Base-by-base conservation (phyloP, 2,329 filamentous ascomycete genomes). In the Monosporascus sp. region DNA sequence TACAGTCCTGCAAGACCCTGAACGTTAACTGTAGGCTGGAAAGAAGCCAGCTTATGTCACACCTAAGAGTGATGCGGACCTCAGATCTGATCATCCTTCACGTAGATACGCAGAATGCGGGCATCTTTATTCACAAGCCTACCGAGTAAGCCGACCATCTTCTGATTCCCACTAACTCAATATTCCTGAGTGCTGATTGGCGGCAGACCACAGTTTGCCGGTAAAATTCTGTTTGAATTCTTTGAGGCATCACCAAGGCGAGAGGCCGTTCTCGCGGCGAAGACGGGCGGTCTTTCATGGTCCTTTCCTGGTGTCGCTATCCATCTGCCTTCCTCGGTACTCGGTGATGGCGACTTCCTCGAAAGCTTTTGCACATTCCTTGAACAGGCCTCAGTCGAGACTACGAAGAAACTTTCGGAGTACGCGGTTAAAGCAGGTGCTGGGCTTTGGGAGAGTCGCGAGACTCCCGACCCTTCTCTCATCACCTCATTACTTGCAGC, bases 401-500 rank as follows among this genome's bases (percentile, higher is more conserved):
- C 72, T 0, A 68, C 84, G 18, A 77, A 79, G 31, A 67, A 67
- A 1, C 84, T 87, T 51, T 72, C 77, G 0, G 78, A 80, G 0
- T 67, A 68, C 17, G 72, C 75, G 0, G 60, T 55, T 22, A 89
- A 88, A 58, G 79, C 78, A 0, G 74, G 75, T 0, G 63, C 65
- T 0, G 57, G 63, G 0, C 63, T 79, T 0, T 66, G 73, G 17
- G 85, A 89, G 60, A 68, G 68, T 11, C 78, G 86, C 2, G 79
- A 88, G 51, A 82, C 79, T 0, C 63, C 72, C 0, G 66, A 79
- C 50, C 84, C 85, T 0, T 70, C 75, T 0, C 65, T 87, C 1
- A 76, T 89, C 3, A 79, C 75, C 0, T 74, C 81, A 5, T 69
- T 86, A 44, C 70, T 88, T 5, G 78, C 86, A 65, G 76, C 81